A percentile compares a stretch with the other conserved stretches of the same genome.
phyloP scores from a whole-genome alignment of 2,329 filamentous ascomycete genomes.

The Endoconidiophora polonica region DNA sequence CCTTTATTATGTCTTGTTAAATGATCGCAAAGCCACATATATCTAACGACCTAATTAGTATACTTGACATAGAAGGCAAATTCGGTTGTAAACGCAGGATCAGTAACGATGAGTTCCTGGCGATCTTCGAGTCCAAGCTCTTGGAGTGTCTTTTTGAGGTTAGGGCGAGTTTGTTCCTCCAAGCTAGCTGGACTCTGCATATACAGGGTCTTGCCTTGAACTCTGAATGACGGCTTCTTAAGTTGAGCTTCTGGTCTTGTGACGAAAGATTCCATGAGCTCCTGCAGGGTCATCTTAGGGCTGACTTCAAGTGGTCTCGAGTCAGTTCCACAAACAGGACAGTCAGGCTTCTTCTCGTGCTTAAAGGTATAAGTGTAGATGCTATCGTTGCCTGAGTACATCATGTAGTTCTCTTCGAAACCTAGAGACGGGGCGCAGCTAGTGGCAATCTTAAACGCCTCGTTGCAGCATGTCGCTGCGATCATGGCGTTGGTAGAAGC shows the following conservation, averaged over 20 bases:
- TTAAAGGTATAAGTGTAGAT: slow-evolving; percentile 97
- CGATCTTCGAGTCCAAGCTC: slow-evolving; percentile 60
- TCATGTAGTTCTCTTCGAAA: slow-evolving; percentile 84
- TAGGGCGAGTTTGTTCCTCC: slow-evolving; percentile 69
- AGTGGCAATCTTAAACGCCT: slow-evolving; percentile 87
- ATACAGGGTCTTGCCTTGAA: slow-evolving; percentile 70
- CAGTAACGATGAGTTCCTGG: slow-evolving; percentile 81
- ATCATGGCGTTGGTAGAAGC: slow-evolving; percentile 96
- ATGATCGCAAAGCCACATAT: not conserved
- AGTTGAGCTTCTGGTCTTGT: slow-evolving; percentile 77
- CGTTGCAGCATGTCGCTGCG: slow-evolving; percentile 88
- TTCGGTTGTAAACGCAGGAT: slow-evolving; percentile 70
- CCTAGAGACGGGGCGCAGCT: slow-evolving; percentile 65
- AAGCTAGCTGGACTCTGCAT: slow-evolving; percentile 70
- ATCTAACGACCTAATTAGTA: slow-evolving; percentile 16
- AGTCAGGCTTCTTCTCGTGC: slow-evolving; percentile 86
- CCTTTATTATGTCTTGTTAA: not conserved
- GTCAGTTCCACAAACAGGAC: slow-evolving; percentile 78
- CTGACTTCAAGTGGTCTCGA: slow-evolving; percentile 61
- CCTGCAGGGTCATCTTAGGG: slow-evolving; percentile 54
- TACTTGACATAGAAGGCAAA: slow-evolving; percentile 40
- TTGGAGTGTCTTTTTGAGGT: slow-evolving; percentile 59
- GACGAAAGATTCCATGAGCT: slow-evolving; percentile 72
- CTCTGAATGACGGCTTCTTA: slow-evolving; percentile 77
- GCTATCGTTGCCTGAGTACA: slow-evolving; percentile 91